Base-by-base conservation (phyloP, 2,329 filamentous ascomycete species). In the Fusarium phyllophilum region DNA sequence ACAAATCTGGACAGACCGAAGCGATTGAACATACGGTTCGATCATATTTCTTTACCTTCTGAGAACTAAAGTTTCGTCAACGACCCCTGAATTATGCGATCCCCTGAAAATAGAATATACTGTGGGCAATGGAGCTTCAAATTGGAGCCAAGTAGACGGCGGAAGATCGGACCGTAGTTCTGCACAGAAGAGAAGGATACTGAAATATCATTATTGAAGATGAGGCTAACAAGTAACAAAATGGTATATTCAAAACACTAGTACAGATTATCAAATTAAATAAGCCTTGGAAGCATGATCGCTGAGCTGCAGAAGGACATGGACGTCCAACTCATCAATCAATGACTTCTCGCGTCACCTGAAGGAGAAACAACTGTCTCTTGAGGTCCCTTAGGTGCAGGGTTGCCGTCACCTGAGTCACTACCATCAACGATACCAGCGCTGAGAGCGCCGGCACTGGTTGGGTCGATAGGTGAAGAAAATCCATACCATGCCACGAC, bases 401-500 rank as follows among this genome's bases (percentile, higher is more conserved):
- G 42, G 8, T 51, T 44, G 18, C 62, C 58, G 26, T 73, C 61
- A 24, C 44, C 41, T 5, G 72, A 78, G 36, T 74, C 72, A 22
- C 46, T 65, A 18, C 58, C 55, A 20, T 77, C 68, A n/a, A 78
- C 48, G 29, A 78, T 54, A 14, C 76, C 74, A 26, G 65, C 52
- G 11, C 75, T 56, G 12, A 77, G 45, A 42, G 60, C 56, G 34
- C 74, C 72, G 11, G 70, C 52, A 31, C 61, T 72, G 18, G 68
- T 65, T 20, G 73, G 57, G n/a, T 78, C 74, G 26, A 57, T 56
- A 13, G 70, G 62, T 3, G 62, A 48, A 29, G 73, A 63, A 41
- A 78, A 70, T 18, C 90, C 92, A 81, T 93, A 95, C 82, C 92
- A 91, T 5, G 86, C 87, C 64, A 96, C 90, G 31, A 90, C 89